phyloP scores from a whole-genome alignment of 2,329 filamentous ascomycete species.

The Trichoderma hamatum region DNA sequence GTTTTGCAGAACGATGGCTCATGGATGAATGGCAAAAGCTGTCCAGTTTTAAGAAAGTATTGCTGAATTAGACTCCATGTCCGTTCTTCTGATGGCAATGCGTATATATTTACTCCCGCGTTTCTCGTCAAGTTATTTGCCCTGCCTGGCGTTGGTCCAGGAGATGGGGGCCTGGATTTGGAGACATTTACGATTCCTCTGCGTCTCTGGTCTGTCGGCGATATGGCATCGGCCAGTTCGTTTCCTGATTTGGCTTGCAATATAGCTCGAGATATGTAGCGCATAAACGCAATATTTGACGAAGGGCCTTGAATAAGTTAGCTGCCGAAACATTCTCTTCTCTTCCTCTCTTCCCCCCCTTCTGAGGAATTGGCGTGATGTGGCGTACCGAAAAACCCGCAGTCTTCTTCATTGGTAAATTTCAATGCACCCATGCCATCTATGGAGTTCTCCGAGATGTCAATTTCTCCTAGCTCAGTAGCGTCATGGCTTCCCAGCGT shows the following conservation, averaged over 20 bases:
- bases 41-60: not conserved
- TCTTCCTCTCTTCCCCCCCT: too few species aligned
- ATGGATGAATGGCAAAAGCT: not conserved
- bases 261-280: too few species aligned
- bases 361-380: too few species aligned
- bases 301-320: too few species aligned
- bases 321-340: too few species aligned
- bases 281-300: too few species aligned
- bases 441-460: too few species aligned
- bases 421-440: too few species aligned
- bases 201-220: not conserved
- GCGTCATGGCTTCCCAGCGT: too few species aligned
- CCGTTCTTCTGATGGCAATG: not conserved
- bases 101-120: not conserved
- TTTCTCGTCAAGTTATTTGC: not conserved
- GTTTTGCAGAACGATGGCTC: not conserved
- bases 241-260: not conserved
- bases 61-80: not conserved
- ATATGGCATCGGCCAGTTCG: not conserved
- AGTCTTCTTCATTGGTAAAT: too few species aligned
- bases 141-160: not conserved
- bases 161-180: not conserved
- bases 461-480: too few species aligned
- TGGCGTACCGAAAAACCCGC: too few species aligned
- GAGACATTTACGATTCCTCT: not conserved